These are phyloP conservation scores for Pythium phragmiticola DNA, from an alignment of 352 stramenopile species.

Conservation along the genomic window DNA sequence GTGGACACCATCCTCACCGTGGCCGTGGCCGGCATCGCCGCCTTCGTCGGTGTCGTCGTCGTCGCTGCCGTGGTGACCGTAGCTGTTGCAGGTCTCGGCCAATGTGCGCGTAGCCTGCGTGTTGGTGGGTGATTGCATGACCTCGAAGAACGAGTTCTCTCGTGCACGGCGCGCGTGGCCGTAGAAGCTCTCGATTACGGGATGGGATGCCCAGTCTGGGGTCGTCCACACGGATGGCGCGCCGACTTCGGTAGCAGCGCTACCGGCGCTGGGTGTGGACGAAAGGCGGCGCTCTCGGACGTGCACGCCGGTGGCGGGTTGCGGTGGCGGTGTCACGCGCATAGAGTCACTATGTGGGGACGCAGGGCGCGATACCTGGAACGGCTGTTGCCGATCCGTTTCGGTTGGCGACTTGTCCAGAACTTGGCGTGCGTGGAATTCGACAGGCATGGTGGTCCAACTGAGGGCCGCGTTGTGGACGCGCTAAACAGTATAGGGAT, in stretches of 20 bases:
- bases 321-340: neutral
- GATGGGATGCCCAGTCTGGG: conserved; percentile 68
- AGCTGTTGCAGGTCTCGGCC: conserved; percentile 54
- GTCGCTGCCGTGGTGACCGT: conserved; percentile 30
- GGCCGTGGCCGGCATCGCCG: conserved; percentile 23
- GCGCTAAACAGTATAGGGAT: neutral
- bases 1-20: neutral
- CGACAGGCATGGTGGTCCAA: conserved; percentile 1
- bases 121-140: conserved; percentile 78
- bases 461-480: conserved; percentile 1
- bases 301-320: conserved; percentile 1
- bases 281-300: conserved; percentile 21
- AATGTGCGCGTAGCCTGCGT: conserved; percentile 56
- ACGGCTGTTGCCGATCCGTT: conserved; percentile 16
- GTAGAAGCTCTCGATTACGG: conserved; percentile 83
- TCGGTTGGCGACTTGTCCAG: neutral
- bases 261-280: conserved; percentile 13
- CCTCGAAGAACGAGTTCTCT: conserved; percentile 77
- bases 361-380: neutral
- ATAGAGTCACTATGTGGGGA: neutral
- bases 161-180: conserved; percentile 41
- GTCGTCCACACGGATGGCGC: conserved; percentile 70
- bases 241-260: conserved; percentile 17
- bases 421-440: neutral
- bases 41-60: conserved; percentile 16